Conservation (phyloP, 805 yeast genomes). For the Candida ortonii region DNA sequence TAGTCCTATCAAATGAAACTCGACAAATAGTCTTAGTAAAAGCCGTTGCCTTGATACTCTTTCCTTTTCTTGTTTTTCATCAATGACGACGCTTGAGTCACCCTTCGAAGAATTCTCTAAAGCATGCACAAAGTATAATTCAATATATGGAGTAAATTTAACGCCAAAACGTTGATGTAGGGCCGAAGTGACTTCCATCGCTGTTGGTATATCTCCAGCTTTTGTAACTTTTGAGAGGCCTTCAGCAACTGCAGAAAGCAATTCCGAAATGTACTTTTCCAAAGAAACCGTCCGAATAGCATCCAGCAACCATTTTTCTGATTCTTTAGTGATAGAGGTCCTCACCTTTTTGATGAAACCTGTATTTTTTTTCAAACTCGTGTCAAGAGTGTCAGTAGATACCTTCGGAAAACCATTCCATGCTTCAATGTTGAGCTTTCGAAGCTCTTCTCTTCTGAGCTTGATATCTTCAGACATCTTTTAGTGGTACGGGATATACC, state of each 20-base stretch:
- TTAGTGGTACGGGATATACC: too few species aligned
- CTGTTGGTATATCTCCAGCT: conserved; percentile 57
- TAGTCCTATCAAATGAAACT: conserved; percentile 56
- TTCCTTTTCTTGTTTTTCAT: conserved; percentile 23
- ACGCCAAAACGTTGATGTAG: conserved; percentile 71
- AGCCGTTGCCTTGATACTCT: conserved; percentile 43
- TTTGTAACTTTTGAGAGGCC: conserved; percentile 53
- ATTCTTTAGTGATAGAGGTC: conserved; percentile 53
- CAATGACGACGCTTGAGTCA: not conserved
- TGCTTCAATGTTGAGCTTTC: conserved; percentile 43
- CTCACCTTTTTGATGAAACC: conserved; percentile 73
- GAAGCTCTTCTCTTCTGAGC: conserved; percentile 31
- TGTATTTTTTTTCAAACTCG: conserved; percentile 79
- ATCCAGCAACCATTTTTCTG: conserved; percentile 44
- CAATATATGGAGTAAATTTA: conserved; percentile 49
- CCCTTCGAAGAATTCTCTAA: conserved; percentile 35
- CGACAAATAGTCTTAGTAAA: conserved; percentile 51
- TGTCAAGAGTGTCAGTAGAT: conserved; percentile 45
- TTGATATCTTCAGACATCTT: conserved; percentile 14
- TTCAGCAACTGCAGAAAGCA: conserved; percentile 60
- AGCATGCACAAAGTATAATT: conserved; percentile 41
- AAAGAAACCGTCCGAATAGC: conserved; percentile 64
- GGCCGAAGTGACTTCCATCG: conserved; percentile 64
- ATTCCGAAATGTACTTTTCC: conserved; percentile 72
- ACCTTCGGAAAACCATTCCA: conserved; percentile 50